These are phyloP conservation scores for Maudiozyma humilis DNA, from an alignment of 1,139 yeast species.

Conservation along the genomic window DNA sequence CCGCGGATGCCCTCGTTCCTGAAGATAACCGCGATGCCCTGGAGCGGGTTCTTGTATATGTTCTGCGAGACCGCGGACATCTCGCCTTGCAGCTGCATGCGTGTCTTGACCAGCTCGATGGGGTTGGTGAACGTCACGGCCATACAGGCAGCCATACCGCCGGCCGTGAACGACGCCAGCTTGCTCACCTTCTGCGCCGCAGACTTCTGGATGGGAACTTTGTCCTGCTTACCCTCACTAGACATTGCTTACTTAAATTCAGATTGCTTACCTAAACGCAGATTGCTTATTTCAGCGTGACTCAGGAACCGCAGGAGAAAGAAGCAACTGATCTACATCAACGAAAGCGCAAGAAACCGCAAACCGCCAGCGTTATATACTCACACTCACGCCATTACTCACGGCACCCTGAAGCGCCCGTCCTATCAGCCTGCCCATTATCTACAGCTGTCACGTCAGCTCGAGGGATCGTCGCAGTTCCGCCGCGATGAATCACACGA, in stretches of 20 bases:
- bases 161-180: constrained; percentile 81
- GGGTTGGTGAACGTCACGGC: constrained; percentile 97
- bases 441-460: not conserved
- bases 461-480: not conserved
- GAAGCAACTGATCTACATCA: no score
- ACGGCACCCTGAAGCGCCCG: not conserved
- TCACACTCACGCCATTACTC: no score
- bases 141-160: constrained; percentile 94
- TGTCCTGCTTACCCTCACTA: constrained; percentile 7
- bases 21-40: constrained; percentile 69
- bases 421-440: not conserved
- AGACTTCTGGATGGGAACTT: constrained; percentile 24
- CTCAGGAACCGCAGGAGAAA: no score
- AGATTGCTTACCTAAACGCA: not conserved
- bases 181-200: constrained; percentile 50
- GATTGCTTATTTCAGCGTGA: no score
- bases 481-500: not conserved
- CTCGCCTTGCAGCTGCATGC: constrained; percentile 97
- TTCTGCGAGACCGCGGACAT: constrained; percentile 49
- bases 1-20: constrained; percentile 81
- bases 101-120: constrained; percentile 82
- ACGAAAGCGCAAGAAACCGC: no score
- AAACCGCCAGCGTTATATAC: no score
- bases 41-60: constrained; percentile 73
- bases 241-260: not conserved